These are phyloP conservation scores for Psilocybe tampanensis DNA, from an alignment of 768 basidiomycete species.

Conservation along the genomic window DNA sequence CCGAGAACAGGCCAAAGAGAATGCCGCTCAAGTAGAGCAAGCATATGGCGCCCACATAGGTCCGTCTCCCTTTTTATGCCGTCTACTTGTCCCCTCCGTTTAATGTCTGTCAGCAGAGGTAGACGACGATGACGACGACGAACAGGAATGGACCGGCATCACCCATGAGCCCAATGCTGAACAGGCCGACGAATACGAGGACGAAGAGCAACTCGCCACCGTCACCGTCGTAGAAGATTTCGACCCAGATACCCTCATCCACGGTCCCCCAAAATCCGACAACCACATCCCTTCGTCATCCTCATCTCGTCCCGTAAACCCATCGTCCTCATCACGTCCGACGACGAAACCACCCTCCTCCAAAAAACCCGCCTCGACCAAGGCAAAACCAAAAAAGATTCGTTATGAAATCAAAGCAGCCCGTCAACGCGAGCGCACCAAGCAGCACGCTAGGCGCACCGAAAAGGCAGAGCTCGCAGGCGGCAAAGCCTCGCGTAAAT, in stretches of 20 bases:
- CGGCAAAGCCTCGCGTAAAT: slow-evolving; percentile 55
- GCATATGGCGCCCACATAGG: slow-evolving; percentile 63
- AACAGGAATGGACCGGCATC: slow-evolving; percentile 53
- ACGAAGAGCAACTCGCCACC: slow-evolving; percentile 83
- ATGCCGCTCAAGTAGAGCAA: slow-evolving; percentile 75
- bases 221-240: slow-evolving; percentile 94
- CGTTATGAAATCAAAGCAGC: slow-evolving; percentile 75
- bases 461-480: slow-evolving; percentile 78
- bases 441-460: slow-evolving; percentile 63
- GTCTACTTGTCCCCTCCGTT: not conserved
- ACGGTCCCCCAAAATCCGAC: slow-evolving; percentile 38
- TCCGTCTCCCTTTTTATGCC: slow-evolving; percentile 26
- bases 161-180: slow-evolving; percentile 30
- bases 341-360: slow-evolving; percentile 14
- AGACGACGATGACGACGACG: slow-evolving; percentile 36
- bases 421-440: slow-evolving; percentile 59
- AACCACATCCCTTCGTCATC: slow-evolving; percentile 8
- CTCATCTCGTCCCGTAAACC: slow-evolving; percentile 3
- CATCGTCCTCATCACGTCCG: slow-evolving; percentile 1
- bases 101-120: slow-evolving; percentile 22
- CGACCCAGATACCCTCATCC: slow-evolving; percentile 66
- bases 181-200: slow-evolving; percentile 74
- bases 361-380: slow-evolving; percentile 25
- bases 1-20: slow-evolving; percentile 75
- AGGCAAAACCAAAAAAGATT: slow-evolving; percentile 40